phyloP scores from a whole-genome alignment of 495 filamentous ascomycete genomes.

The Neurospora sp. region DNA sequence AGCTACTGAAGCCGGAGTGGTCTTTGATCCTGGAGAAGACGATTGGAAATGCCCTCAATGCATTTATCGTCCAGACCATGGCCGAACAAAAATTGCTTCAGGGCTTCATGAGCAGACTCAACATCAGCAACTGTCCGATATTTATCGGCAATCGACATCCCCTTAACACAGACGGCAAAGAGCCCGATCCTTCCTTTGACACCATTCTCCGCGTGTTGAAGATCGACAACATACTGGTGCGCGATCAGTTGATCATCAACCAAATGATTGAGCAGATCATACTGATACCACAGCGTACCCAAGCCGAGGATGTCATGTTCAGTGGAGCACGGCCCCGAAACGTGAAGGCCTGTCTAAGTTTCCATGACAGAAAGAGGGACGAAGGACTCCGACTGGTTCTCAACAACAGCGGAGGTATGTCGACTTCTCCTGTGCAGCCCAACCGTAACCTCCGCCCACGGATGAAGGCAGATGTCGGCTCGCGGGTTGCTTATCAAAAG shows the following conservation, averaged over 20 bases:
- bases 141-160: constrained; percentile 50
- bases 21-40: constrained; percentile 67
- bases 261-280: constrained; percentile 76
- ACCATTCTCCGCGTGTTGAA: constrained; percentile 73
- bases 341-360: constrained; percentile 59
- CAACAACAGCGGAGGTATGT: constrained; percentile 31
- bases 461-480: constrained; percentile 71
- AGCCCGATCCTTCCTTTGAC: constrained; percentile 61
- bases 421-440: constrained; percentile 22
- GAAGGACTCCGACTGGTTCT: constrained; percentile 55
- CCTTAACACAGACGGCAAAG: constrained; percentile 54
- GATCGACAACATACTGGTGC: constrained; percentile 69
- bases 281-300: constrained; percentile 53
- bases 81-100: constrained; percentile 54
- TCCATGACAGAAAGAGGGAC: constrained; percentile 46
- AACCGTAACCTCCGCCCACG: constrained; percentile 37
- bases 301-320: constrained; percentile 63
- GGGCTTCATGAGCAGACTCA: constrained; percentile 48
- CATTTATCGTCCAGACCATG: constrained; percentile 72
- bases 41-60: constrained; percentile 52
- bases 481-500: constrained; percentile 47
- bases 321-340: constrained; percentile 50
- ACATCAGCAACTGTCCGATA: constrained; percentile 45
- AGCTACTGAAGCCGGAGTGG: constrained; percentile 71
- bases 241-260: constrained; percentile 73